Evolutionary conservation across 192 early-diverging fungal genomes (phyloP).

Genomic region (Podila epigama): DNA sequence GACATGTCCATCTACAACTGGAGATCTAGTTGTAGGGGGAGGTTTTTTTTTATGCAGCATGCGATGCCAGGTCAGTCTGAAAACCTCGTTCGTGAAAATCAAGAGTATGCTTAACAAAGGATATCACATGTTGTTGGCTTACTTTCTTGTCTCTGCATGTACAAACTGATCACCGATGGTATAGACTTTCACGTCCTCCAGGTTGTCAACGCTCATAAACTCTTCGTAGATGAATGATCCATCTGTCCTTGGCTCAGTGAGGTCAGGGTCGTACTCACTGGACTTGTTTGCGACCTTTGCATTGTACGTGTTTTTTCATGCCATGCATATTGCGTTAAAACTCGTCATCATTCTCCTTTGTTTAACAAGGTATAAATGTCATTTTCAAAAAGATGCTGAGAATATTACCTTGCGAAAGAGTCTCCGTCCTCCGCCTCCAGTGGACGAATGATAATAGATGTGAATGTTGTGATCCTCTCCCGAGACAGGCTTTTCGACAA

Average conservation of each 20-base stretch:
- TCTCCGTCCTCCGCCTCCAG: slow-evolving; percentile 81
- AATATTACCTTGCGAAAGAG: slow-evolving; percentile 77
- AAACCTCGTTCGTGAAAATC: background rate
- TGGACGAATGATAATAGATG: slow-evolving; percentile 86
- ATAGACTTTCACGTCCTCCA: slow-evolving; percentile 97
- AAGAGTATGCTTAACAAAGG: background rate
- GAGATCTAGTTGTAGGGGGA: slow-evolving; percentile 79
- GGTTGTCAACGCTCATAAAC: slow-evolving; percentile 90
- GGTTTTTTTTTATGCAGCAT: background rate
- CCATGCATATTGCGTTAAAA: too few species aligned
- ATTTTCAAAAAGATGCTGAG: background rate
- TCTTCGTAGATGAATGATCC: slow-evolving; percentile 94
- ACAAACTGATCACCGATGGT: slow-evolving; percentile 86
- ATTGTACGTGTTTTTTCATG: too few species aligned
- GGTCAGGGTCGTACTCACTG: slow-evolving; percentile 80
- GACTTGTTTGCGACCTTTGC: slow-evolving; percentile 91
- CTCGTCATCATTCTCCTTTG: too few species aligned
- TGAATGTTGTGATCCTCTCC: slow-evolving; percentile 97
- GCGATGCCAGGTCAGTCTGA: too few species aligned
- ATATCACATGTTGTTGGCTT: background rate
- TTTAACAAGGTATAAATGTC: background rate
- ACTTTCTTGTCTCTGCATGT: slow-evolving; percentile 95
- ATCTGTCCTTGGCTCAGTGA: slow-evolving; percentile 67
- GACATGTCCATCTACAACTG: slow-evolving; percentile 93
- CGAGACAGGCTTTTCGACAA: slow-evolving; percentile 97